Base-by-base conservation (phyloP, 805 yeast species). In the Metschnikowia baotianmanensis region DNA sequence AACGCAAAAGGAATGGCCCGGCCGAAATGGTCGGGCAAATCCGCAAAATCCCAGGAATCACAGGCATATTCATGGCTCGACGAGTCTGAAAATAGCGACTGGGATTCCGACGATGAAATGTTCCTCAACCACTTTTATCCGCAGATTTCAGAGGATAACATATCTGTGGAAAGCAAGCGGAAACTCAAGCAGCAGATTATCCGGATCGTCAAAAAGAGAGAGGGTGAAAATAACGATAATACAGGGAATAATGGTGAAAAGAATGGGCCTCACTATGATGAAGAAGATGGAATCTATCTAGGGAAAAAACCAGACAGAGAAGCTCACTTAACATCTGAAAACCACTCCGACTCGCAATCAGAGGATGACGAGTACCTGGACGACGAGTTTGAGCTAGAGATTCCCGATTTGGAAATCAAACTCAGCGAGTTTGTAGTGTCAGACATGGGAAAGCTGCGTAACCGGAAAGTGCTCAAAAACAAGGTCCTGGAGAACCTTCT, bases 81-180 rank as follows among this genome's bases (percentile, higher is more conserved):
- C 16, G 35, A 50, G n/a, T 45, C 62, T 38, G 57, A 60, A 13
- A 69, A 62, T 38, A 60, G 59, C 38, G 72, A 67, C 21, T 65
- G 69, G 70, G 71, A 67, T 41, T 61, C 69, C 4, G 59, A 61
- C 9, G 74, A 69, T 46, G 72, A 69, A 27, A 69, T 61, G 20
- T 50, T 70, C 17, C 53, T 70, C 32, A 58, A 62, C 43, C 67
- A 65, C 39, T 65, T 66, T 44, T 70, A 65, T 43, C 75, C 75
- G 0, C 58, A 58, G 34, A 46, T 69, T 6, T 64, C 69, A 5
- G 68, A 65, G 15, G 66, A 62, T 25, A 32, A 36, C 16, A 48
- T 67, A 32, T 51, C 65, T 4, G 46, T 42, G 28, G 72, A 67
- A 13, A 67, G 61, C 42, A 67, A 67, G 47, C 42, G 51, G 15